Evolutionary conservation across 2,329 filamentous ascomycete species (phyloP), one percentile per base, ranked within the genome.

Genomic region (Ceratocystiopsis minuta): DNA sequence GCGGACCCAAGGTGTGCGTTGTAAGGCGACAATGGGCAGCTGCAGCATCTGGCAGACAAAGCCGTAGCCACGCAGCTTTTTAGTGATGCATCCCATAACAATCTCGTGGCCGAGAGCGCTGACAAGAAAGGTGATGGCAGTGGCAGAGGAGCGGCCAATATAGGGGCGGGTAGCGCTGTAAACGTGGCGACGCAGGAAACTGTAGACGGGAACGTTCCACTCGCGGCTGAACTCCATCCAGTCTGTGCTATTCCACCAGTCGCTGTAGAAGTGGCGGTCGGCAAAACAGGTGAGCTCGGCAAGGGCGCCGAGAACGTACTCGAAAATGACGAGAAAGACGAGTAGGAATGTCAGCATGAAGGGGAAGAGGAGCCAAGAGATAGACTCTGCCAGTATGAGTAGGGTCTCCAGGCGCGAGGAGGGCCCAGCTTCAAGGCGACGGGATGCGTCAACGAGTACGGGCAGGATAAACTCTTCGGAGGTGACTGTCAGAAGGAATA

Each of bases 171-270:
- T 81, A 2, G 86, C 86, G 44, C 76, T 80, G 61, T 96, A 98
- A 49, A 98, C 88, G 60, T 98, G 90, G 18, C 90, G 74, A 9
- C 87, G 78, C 53, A 96, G 80, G 64, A 95, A 98, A 55, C 87
- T 81, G 62, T 96, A 90, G 7, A 95, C 88, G 37, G 88, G 88
- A n/a, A 93, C 75, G 57, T 96, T 96, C 88, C 90, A 96, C 64
- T 95, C 83, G 49, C 86, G 76, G 12, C 79, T 87, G 61, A 96
- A 98, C 60, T 95, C 87, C 57, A 96, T 80, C 86, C 85, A 90
- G 66, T 88, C 82, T 50, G 78, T 82, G 51, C 71, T 76, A 60
- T 80, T 80, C 76, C 76, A 78, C 73, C 75, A 78, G 62, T 80
- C 75, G 40, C 67, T 67, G 64, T 95, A 98, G 64, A 96, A 96